Base-by-base conservation (phyloP, 2,329 filamentous ascomycete species). In the Fusarium nelsonii region DNA sequence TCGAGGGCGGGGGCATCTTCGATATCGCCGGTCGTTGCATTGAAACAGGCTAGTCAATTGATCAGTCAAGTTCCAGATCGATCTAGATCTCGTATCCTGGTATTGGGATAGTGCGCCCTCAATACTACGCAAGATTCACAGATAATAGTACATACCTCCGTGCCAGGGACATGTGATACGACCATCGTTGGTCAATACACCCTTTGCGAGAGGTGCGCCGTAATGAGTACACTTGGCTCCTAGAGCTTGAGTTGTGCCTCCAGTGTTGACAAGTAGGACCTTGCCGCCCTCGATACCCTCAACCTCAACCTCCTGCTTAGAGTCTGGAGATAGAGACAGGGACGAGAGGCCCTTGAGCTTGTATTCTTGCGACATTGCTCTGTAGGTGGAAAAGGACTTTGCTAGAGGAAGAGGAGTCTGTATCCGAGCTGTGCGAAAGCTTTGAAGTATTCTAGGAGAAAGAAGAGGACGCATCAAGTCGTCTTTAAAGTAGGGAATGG, bases 161-260 rank as follows among this genome's bases (percentile, higher is more conserved):
- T 98, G 95, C 96, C 96, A 98, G 5, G 95, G 94, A 78, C 96
- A 99, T 8, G 93, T 97, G 66, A 99, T 81, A 51, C 93, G 87
- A 7, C 96, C 96, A 71, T 92, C 90, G 4, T 88, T 88, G 9
- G 92, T 92, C 68, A 99, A 81, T 9, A 98, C 90, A 55, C 96
- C 96, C 72, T 95, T 93, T 54, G 90, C 88, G 69, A 99, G 82
- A 15, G 96, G 96, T 40, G 95, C 96, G 34, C 96, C 95, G 78
- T 97, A 98, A 81, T 98, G 95, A 11, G 89, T 92, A 78, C 96
- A 99, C 72, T 91, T 96, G 39, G 93, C 84, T 36, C 92, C 94
- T 36, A 97, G 80, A 32, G 94, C 96, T 77, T 94, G 90, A 16
- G 95, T 83, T 72, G 91, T 88, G 71, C 91, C 91, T 55, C 89